These are phyloP conservation scores for Ophiostoma angusticollis DNA, from an alignment of 2,329 filamentous ascomycete species.

Conservation along the genomic window DNA sequence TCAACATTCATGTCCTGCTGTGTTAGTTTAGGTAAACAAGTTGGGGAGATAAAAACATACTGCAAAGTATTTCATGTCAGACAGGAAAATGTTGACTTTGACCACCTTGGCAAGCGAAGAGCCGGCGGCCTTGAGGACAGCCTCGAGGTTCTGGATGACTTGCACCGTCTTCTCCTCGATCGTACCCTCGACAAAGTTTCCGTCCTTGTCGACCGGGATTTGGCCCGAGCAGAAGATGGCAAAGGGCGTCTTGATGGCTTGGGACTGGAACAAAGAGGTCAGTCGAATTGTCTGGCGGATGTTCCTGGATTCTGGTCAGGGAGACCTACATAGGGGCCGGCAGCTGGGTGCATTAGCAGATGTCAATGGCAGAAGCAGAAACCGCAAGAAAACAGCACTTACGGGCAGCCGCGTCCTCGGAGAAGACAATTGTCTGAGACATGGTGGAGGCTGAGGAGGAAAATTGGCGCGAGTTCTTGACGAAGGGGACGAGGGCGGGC, in stretches of 20 bases:
- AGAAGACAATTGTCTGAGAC: conserved; percentile 35
- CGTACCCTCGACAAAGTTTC: conserved; percentile 42
- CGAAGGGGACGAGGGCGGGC: background rate
- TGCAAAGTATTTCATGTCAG: conserved; percentile 80
- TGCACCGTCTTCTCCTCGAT: conserved; percentile 51
- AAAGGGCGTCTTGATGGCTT: conserved; percentile 52
- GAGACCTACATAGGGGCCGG: conserved; percentile 48
- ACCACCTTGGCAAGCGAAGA: conserved; percentile 69
- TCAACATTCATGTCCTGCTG: conserved; percentile 63
- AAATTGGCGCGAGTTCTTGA: conserved; percentile 1
- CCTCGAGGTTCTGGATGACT: conserved; percentile 65
- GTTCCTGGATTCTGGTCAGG: background rate
- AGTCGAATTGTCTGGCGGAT: background rate
- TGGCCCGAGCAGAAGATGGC: conserved; percentile 55
- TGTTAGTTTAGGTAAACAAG: background rate
- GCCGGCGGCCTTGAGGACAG: conserved; percentile 71
- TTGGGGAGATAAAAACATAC: conserved; percentile 24
- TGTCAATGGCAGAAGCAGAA: background rate
- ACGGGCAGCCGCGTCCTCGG: conserved; percentile 47
- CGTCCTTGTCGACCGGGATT: conserved; percentile 53
- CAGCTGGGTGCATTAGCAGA: conserved; percentile 28
- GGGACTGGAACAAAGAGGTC: conserved; percentile 22
- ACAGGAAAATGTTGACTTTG: conserved; percentile 85
- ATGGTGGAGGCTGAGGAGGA: conserved; percentile 24
- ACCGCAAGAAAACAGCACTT: conserved; percentile 22